Base-by-base conservation (phyloP, 352 stramenopile genomes). In the Saprolegnia parasitica region DNA sequence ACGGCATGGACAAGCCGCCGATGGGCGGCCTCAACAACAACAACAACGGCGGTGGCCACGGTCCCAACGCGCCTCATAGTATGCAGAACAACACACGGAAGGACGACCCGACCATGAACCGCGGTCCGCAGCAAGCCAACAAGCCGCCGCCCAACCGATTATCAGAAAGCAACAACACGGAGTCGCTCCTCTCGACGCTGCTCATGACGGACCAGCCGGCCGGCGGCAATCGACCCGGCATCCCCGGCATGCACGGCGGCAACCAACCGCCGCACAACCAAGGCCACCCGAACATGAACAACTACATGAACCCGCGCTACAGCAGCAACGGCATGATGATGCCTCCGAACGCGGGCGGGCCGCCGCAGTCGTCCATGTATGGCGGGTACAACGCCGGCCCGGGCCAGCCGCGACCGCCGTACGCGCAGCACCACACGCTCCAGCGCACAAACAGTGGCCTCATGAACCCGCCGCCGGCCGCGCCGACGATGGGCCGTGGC, bases 401-500 rank as follows among this genome's bases (percentile, higher is more conserved):
- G 24, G 46, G 83, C 81, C 52, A 77, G 72, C 42, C 23, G 74
- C 75, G 9, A 75, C 75, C 3, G 78, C 72, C 72, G 39, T 86
- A 86, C 71, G 52, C 13, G 3, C 52, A 60, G 35, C 80, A 81
- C 74, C 63, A 70, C 11, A 13, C 46, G 49, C 63, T 70, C 29
- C 46, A 58, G 46, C 46, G 63, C 21, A 70, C 63, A 15, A 62
- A 37, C 39, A 62, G 46, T 3, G 52, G 52, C 52, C 11, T 60
- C 50, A 86, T 92, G 78, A 83, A 87, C 58, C 61, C 60, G 6
- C 77, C 76, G 40, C 63, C 60, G 18, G 78, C 78, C 50, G 78
- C 71, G 0, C 78, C 81, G 71, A 91, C 88, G 67, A 91, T 93
- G 79, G 78, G 80, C 76, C 63, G 50, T 62, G 42, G 18, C 35